These are phyloP conservation scores for Exidia glandulosa DNA, from an alignment of 768 basidiomycete genomes.

Conservation along the genomic window DNA sequence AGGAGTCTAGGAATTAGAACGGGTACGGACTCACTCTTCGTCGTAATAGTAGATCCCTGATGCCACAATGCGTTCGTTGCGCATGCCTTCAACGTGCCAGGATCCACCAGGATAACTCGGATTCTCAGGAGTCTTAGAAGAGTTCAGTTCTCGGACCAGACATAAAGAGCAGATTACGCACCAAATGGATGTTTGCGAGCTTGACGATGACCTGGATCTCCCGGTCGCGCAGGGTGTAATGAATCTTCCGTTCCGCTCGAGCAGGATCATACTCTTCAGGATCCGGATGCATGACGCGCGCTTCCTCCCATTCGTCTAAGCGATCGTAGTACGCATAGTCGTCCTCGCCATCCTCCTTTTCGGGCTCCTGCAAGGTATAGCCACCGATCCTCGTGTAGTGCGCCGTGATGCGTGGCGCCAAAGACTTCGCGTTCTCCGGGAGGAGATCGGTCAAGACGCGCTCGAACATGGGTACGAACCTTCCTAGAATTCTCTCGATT, in stretches of 20 bases:
- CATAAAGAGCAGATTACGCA: no score
- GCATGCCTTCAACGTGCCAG: slow-evolving; percentile 30
- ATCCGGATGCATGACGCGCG: neutral
- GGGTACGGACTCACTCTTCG: slow-evolving; percentile 10
- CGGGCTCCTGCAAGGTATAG: neutral
- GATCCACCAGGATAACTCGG: slow-evolving; percentile 25
- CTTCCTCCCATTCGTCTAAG: slow-evolving; percentile 5
- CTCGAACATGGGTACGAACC: slow-evolving; percentile 23
- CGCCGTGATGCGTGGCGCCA: neutral
- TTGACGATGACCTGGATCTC: slow-evolving; percentile 24
- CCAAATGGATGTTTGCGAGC: slow-evolving; percentile 21
- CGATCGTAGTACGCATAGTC: slow-evolving; percentile 5
- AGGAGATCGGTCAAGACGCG: slow-evolving; percentile 11
- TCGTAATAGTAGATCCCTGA: slow-evolving; percentile 13
- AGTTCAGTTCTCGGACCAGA: no score
- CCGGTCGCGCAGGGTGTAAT: slow-evolving; percentile 27
- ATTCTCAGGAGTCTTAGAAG: slow-evolving; percentile 27
- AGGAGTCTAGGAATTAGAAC: slow-evolving; percentile 17
- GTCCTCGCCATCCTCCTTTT: slow-evolving; percentile 3
- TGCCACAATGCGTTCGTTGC: slow-evolving; percentile 16
- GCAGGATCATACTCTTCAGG: neutral
- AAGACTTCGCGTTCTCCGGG: neutral
- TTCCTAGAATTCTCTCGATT: slow-evolving; percentile 11
- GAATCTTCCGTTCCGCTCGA: slow-evolving; percentile 9
- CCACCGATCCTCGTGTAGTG: slow-evolving; percentile 1